These are phyloP conservation scores for Cordyceps tenuipes DNA, from an alignment of 2,329 filamentous ascomycete species.

Conservation along the genomic window DNA sequence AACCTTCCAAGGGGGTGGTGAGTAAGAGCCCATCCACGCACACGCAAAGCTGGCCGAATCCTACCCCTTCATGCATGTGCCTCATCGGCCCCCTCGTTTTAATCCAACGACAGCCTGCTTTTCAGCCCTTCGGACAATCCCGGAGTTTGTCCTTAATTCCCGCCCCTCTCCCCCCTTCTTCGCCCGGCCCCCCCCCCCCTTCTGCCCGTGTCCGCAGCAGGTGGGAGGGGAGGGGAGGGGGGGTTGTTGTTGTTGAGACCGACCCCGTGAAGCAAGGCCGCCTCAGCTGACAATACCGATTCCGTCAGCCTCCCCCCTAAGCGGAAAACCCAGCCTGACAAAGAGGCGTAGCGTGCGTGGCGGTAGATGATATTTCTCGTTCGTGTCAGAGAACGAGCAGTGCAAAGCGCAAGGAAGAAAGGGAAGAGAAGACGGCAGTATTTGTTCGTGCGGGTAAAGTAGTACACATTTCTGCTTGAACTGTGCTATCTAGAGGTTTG, in stretches of 20 bases:
- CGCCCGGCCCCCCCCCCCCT: too few species aligned
- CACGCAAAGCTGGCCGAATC: not conserved
- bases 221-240: too few species aligned
- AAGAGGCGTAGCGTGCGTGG: too few species aligned
- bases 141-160: not conserved
- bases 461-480: not conserved
- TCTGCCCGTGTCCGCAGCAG: not conserved
- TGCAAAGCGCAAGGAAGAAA: too few species aligned
- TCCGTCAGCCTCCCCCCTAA: not conserved
- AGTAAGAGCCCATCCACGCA: not conserved
- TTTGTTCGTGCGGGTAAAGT: too few species aligned
- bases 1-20: not conserved
- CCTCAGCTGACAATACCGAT: not conserved
- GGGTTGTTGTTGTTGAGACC: not conserved
- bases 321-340: not conserved
- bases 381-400: too few species aligned
- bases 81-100: not conserved
- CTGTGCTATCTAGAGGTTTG: not conserved
- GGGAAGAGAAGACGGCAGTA: too few species aligned
- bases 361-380: too few species aligned
- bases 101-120: not conserved
- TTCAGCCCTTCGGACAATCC: not conserved
- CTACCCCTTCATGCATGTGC: not conserved
- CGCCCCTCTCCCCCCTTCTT: not conserved
- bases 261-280: not conserved